Base-by-base conservation (phyloP, 192 early-diverging fungal species). In the Jimgerdemannia lactiflua region DNA sequence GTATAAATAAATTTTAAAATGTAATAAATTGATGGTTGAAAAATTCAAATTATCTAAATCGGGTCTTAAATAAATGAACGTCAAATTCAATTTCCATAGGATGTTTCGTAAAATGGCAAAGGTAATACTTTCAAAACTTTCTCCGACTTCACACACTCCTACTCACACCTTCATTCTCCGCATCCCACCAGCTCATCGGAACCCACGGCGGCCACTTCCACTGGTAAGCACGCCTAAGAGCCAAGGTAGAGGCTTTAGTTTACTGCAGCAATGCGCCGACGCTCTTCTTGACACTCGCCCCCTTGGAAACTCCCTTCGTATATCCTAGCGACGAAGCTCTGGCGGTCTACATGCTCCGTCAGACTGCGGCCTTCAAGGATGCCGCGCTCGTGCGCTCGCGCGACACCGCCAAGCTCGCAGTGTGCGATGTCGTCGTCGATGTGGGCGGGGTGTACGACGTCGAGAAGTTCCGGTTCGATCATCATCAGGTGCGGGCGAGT, bases 401-500 rank as follows among this genome's bases (percentile, higher is more conserved):
- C 74, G 97, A 99, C 73, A 86, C 93, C 1, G 87, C 85, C 18
- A 87, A 92, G 42, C 86, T 98, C 44, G 89, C 85, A 9, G 86
- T 87, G 6, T 95, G 89, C 74, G 92, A 94, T 74, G 89, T 98
- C 76, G 94, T 99, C 14, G 96, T 97, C 18, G 97, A 99, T 80
- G 97, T 98, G 18, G 97, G 97, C 43, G 95, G 94, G 64, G 91
- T 93, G 17, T 99, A 98, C 81, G 92, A 95, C 76, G 93, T 92
- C 64, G 86, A 81, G 41, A 81, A 77, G 29, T 79, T 90, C 71
- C 88, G 92, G 63, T 99, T 91, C 74, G 96, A 97, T 80, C 96
- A 97, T 79, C 97, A 98, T 78, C 97, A 98, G 75, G 77, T 83
- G 78, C 64, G 40, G 71, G 49, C 8, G 49, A 2, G 49, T 10